These are phyloP conservation scores for Salisapilia sapeloensis DNA, from an alignment of 352 stramenopile species.

Conservation along the genomic window DNA sequence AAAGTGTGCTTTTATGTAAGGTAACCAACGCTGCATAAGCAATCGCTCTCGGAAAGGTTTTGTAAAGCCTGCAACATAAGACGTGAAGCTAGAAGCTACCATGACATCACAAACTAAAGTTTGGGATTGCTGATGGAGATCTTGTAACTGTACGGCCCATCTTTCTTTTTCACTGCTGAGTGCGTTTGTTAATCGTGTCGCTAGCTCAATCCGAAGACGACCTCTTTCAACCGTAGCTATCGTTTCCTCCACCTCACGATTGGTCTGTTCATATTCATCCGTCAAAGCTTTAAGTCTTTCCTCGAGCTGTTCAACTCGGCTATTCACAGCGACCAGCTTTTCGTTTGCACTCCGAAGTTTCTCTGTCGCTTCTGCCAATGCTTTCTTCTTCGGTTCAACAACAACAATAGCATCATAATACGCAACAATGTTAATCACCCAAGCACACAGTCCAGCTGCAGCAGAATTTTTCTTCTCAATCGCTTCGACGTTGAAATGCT, in stretches of 20 bases:
- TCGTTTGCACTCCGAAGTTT: slow-evolving; percentile 77
- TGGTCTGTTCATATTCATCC: slow-evolving; percentile 74
- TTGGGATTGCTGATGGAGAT: slow-evolving; percentile 50
- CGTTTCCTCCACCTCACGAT: slow-evolving; percentile 81
- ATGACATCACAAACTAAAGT: slow-evolving; percentile 84
- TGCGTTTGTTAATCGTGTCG: slow-evolving; percentile 79
- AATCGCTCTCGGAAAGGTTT: slow-evolving; percentile 83
- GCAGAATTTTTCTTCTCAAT: slow-evolving; percentile 79
- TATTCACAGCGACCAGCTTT: slow-evolving; percentile 72
- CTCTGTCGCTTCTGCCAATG: slow-evolving; percentile 54
- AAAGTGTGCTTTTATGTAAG: slow-evolving; percentile 37
- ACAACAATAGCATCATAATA: slow-evolving; percentile 92
- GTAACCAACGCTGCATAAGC: slow-evolving; percentile 72
- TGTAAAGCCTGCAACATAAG: slow-evolving; percentile 88
- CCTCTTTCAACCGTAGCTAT: slow-evolving; percentile 76
- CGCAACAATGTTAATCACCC: slow-evolving; percentile 84
- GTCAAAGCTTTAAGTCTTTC: slow-evolving; percentile 66
- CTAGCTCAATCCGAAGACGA: slow-evolving; percentile 82
- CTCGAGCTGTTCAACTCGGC: slow-evolving; percentile 81
- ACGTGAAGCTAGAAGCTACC: slow-evolving; percentile 85
- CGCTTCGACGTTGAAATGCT: slow-evolving; percentile 64
- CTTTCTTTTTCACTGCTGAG: slow-evolving; percentile 88
- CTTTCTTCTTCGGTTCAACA: slow-evolving; percentile 86
- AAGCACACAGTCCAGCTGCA: slow-evolving; percentile 52
- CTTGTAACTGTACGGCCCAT: slow-evolving; percentile 74